A percentile compares a stretch with the other conserved stretches of the same genome.
phyloP scores from a whole-genome alignment of 805 yeast species.

The Ogataea naganishii region DNA sequence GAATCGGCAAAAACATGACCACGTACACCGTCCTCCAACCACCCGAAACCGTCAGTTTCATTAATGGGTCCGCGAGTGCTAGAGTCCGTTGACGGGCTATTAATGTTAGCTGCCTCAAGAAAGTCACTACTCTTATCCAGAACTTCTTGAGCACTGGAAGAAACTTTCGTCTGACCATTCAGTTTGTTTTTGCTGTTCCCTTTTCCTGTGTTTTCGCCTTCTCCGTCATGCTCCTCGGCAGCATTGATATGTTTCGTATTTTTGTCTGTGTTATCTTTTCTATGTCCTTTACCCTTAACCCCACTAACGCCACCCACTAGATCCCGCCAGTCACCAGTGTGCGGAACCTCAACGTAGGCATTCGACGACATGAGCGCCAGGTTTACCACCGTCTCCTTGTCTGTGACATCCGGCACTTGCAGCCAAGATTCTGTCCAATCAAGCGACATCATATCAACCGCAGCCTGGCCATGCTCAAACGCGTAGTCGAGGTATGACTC shows the following conservation, averaged over 20 bases:
- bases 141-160: too few species aligned
- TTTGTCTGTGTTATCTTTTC: too few species aligned
- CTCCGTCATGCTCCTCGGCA: slow-evolving; percentile 20
- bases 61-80: too few species aligned
- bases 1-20: slow-evolving; percentile 79
- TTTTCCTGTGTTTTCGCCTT: slow-evolving; percentile 7
- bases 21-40: slow-evolving; percentile 78
- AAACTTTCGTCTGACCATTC: too few species aligned
- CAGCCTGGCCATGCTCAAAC: slow-evolving; percentile 28
- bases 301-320: too few species aligned
- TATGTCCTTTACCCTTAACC: too few species aligned
- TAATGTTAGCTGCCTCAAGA: too few species aligned
- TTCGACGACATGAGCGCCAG: slow-evolving; percentile 83
- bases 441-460: slow-evolving; percentile 30
- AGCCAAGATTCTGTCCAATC: slow-evolving; percentile 60
- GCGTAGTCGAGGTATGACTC: slow-evolving; percentile 61
- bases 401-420: slow-evolving; percentile 65
- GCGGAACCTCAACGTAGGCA: slow-evolving; percentile 78
- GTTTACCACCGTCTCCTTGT: slow-evolving; percentile 61
- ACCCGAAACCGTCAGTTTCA: slow-evolving; percentile 62
- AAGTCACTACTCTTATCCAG: too few species aligned
- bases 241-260: too few species aligned
- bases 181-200: too few species aligned
- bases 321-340: slow-evolving; percentile 82
- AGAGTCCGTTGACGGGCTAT: too few species aligned